These are phyloP conservation scores for Sambucus nigra DNA, from an alignment of 129 eudicot species.

Conservation along the genomic window DNA sequence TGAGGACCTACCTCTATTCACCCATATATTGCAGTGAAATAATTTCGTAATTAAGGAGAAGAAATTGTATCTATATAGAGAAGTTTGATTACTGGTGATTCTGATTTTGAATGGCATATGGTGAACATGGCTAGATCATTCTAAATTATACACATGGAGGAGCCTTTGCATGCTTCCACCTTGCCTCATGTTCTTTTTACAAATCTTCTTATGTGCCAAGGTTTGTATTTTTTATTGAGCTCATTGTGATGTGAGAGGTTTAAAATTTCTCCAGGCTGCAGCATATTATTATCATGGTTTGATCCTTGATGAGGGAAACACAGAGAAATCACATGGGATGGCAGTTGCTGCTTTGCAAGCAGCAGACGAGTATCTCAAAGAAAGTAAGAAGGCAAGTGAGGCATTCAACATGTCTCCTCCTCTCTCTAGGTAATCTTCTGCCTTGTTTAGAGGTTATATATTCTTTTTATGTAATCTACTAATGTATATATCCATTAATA, in stretches of 20 bases:
- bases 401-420: constrained; percentile 77
- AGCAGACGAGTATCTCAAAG: constrained; percentile 94
- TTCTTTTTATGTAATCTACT: no score
- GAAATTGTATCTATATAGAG: neutral
- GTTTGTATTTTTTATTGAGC: no score
- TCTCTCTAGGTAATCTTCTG: constrained; percentile 58
- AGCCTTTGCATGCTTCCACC: no score
- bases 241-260: neutral
- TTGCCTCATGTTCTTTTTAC: no score
- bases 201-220: no score
- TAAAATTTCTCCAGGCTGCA: constrained; percentile 51
- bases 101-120: no score
- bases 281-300: constrained; percentile 96
- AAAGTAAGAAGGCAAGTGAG: constrained; percentile 80
- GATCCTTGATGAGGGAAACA: constrained; percentile 93
- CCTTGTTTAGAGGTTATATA: no score
- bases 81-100: no score
- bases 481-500: no score
- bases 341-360: constrained; percentile 97
- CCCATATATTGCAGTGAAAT: neutral
- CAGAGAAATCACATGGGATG: constrained; percentile 95
- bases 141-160: no score
- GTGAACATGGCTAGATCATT: no score
- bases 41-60: no score
- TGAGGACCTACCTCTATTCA: neutral